phyloP scores from a whole-genome alignment of 306 rosid genomes.

The Glycine tomentella region DNA sequence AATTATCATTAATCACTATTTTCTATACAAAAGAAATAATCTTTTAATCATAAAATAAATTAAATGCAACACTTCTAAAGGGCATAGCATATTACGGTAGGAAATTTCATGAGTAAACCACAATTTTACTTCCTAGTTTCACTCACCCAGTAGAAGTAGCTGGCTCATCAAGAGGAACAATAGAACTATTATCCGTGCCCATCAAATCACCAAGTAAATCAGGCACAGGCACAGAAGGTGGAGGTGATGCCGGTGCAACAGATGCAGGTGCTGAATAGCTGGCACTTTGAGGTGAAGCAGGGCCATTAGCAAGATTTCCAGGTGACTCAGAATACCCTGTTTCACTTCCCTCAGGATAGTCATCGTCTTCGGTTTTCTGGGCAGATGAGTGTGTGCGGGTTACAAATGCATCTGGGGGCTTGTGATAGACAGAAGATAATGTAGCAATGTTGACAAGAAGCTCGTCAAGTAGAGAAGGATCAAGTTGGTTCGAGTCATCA shows the following conservation, averaged over 20 bases:
- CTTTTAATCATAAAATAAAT: slow-evolving; percentile 22
- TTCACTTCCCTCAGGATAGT: slow-evolving; percentile 88
- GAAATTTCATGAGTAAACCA: slow-evolving; percentile 31
- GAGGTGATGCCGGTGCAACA: slow-evolving; percentile 56
- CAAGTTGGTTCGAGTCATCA: slow-evolving; percentile 94
- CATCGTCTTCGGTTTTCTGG: slow-evolving; percentile 86
- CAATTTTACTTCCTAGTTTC: slow-evolving; percentile 21
- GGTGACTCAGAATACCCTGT: slow-evolving; percentile 76
- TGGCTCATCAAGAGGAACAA: slow-evolving; percentile 81
- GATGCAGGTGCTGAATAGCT: slow-evolving; percentile 62
- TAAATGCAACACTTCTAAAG: slow-evolving; percentile 34
- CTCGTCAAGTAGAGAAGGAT: slow-evolving; percentile 91
- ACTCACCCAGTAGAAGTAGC: slow-evolving; percentile 85
- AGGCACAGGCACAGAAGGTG: slow-evolving; percentile 76
- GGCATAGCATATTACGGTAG: slow-evolving; percentile 23
- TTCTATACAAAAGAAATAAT: slow-evolving; percentile 4
- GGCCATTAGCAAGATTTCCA: slow-evolving; percentile 63
- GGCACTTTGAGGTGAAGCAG: slow-evolving; percentile 68
- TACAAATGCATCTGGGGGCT: slow-evolving; percentile 97
- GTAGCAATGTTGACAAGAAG: slow-evolving; percentile 98
- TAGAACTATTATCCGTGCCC: slow-evolving; percentile 81
- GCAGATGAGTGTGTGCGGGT: slow-evolving; percentile 74
- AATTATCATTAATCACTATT: slow-evolving; percentile 14
- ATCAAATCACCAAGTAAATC: slow-evolving; percentile 97
- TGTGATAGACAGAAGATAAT: slow-evolving; percentile 96